Evolutionary conservation across 176 grass and related monocot genomes (phyloP).

Genomic region (Eleusine indica): DNA sequence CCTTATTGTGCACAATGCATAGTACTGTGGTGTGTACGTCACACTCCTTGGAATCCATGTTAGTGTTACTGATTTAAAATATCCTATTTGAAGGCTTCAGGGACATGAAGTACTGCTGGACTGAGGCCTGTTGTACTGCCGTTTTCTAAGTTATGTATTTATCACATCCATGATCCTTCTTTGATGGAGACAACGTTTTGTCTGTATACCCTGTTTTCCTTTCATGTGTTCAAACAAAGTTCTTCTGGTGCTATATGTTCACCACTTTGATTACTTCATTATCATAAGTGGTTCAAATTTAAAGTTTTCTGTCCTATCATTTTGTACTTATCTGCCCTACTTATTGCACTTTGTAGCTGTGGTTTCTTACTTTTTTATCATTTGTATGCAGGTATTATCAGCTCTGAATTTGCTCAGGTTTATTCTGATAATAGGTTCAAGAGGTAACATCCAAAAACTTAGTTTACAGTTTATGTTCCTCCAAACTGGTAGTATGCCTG

Average conservation of each 20-base stretch:
- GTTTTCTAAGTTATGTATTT: not conserved
- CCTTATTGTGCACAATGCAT: not conserved
- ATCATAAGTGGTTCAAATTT: not conserved
- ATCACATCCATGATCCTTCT: not conserved
- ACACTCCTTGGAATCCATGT: not conserved
- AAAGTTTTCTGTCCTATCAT: conserved; percentile 13
- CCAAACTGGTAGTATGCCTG: not conserved
- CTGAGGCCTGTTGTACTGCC: not conserved
- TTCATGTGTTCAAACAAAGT: not conserved
- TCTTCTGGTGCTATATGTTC: not conserved
- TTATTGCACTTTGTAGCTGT: not conserved
- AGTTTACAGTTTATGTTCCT: not conserved
- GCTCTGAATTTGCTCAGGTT: conserved; percentile 88
- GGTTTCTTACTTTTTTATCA: not conserved
- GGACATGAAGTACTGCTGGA: not conserved
- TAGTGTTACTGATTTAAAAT: not conserved
- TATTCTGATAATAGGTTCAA: conserved; percentile 78
- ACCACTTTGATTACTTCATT: not conserved
- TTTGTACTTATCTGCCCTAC: conserved; percentile 30
- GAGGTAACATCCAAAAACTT: conserved; percentile 49
- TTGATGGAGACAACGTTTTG: not conserved
- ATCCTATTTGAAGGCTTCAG: not conserved
- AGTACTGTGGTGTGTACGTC: not conserved
- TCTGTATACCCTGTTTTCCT: not conserved
- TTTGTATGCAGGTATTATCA: conserved; percentile 70